These are phyloP conservation scores for Hyphopichia fennica DNA, from an alignment of 1,139 yeast genomes.

Conservation along the genomic window DNA sequence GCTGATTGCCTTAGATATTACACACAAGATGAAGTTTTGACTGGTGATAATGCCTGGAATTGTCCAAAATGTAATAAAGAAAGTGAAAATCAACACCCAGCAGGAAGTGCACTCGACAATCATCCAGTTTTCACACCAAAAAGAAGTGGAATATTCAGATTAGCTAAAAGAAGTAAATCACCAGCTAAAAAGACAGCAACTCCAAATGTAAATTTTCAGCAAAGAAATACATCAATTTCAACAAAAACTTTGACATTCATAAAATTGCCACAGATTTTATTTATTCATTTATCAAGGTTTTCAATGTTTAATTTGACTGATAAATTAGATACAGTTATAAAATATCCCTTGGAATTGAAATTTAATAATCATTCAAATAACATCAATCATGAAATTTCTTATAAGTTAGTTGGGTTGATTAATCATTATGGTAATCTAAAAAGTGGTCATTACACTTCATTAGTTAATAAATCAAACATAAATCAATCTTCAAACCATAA, in stretches of 20 bases:
- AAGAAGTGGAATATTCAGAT: conserved; percentile 35
- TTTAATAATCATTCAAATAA: conserved; percentile 37
- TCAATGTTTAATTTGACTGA: conserved; percentile 55
- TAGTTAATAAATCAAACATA: conserved; percentile 51
- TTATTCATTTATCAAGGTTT: conserved; percentile 65
- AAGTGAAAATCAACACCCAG: not conserved
- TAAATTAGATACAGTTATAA: conserved; percentile 53
- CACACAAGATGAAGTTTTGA: conserved; percentile 65
- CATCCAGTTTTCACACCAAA: conserved; percentile 40
- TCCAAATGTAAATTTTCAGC: not conserved
- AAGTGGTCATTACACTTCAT: conserved; percentile 74
- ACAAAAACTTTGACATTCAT: conserved; percentile 61
- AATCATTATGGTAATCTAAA: conserved; percentile 71
- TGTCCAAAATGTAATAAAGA: conserved; percentile 62
- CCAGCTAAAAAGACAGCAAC: conserved; percentile 22
- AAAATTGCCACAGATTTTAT: conserved; percentile 60
- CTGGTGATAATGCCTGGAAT: conserved; percentile 77
- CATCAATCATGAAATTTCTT: conserved; percentile 42
- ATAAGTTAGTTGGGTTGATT: conserved; percentile 59
- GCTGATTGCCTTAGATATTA: conserved; percentile 67
- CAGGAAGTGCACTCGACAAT: conserved; percentile 23
- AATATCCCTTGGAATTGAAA: conserved; percentile 50
- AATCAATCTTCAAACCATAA: conserved; percentile 20
- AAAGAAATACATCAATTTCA: conserved; percentile 23
- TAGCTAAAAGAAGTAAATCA: conserved; percentile 36